A percentile compares a stretch with the other conserved stretches of the same genome.
These are phyloP conservation scores for Rosa multiflora DNA, from an alignment of 306 rosid species.

Conservation along the genomic window DNA sequence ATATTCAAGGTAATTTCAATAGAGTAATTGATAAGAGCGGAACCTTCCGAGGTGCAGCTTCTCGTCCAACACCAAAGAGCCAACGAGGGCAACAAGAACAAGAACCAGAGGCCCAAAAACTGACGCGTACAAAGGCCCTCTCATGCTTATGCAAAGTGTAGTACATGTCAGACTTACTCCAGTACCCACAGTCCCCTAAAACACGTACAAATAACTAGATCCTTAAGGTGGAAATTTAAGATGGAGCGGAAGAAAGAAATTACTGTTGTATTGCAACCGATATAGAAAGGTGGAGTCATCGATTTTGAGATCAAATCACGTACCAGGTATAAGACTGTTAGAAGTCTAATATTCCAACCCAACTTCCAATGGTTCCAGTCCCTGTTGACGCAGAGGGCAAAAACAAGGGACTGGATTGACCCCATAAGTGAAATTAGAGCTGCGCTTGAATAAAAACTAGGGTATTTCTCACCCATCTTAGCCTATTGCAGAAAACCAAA, in stretches of 20 bases:
- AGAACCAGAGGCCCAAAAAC: slow-evolving; percentile 55
- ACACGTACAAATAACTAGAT: background rate
- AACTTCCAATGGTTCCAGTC: slow-evolving; percentile 69
- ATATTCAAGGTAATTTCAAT: background rate
- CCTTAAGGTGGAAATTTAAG: background rate
- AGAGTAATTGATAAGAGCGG: too few relatives aligned
- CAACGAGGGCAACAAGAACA: slow-evolving; percentile 42
- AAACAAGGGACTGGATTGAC: slow-evolving; percentile 43
- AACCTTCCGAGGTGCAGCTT: slow-evolving; percentile 54
- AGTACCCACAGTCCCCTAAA: slow-evolving; percentile 50
- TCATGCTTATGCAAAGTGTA: slow-evolving; percentile 39
- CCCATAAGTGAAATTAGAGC: slow-evolving; percentile 63
- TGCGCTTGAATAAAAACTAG: slow-evolving; percentile 57
- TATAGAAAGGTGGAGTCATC: background rate
- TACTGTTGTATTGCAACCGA: background rate
- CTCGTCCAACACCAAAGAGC: slow-evolving; percentile 38
- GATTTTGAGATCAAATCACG: background rate
- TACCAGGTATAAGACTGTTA: slow-evolving; percentile 60
- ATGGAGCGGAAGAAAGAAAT: background rate
- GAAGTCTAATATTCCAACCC: slow-evolving; percentile 62
- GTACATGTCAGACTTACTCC: slow-evolving; percentile 31
- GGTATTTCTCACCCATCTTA: slow-evolving; percentile 59
- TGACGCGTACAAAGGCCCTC: slow-evolving; percentile 56
- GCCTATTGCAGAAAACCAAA: slow-evolving; percentile 27
- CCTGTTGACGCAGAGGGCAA: slow-evolving; percentile 50